Evolutionary conservation across 2,329 filamentous ascomycete species (phyloP).

Genomic region (Teratosphaeria pseudoeucalypti): DNA sequence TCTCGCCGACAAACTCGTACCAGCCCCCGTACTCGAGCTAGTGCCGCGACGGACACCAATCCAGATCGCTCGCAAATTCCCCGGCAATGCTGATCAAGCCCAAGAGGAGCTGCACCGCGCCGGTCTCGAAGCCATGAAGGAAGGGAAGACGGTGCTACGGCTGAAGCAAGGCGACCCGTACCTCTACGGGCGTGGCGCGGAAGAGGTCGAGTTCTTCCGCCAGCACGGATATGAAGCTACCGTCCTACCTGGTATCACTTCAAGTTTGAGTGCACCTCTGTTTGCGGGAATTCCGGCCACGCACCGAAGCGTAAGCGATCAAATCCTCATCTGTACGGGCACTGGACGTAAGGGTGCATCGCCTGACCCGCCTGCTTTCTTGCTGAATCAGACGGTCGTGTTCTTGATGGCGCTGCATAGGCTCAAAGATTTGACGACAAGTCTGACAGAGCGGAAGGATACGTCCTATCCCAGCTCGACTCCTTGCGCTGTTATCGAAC

Average conservation of each 20-base stretch:
- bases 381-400: conserved; percentile 69
- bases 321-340: conserved; percentile 91
- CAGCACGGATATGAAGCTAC: conserved; percentile 52
- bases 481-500: conserved; percentile 85
- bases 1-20: conserved; percentile 77
- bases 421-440: conserved; percentile 60
- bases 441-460: conserved; percentile 45
- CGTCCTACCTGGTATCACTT: conserved; percentile 85
- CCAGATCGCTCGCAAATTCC: conserved; percentile 92
- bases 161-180: conserved; percentile 97
- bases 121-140: conserved; percentile 57
- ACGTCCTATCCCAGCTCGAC: conserved; percentile 49
- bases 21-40: conserved; percentile 73
- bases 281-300: conserved; percentile 84
- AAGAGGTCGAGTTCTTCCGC: conserved; percentile 80
- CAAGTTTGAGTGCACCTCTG: conserved; percentile 73
- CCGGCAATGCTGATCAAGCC: conserved; percentile 86
- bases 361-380: conserved; percentile 70
- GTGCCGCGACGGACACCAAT: conserved; percentile 83
- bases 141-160: conserved; percentile 71
- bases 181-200: conserved; percentile 86
- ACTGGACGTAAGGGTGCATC: conserved; percentile 83
- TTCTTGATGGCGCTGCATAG: conserved; percentile 94
- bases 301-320: conserved; percentile 80
- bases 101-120: conserved; percentile 79